A percentile compares a stretch with the other conserved stretches of the same genome.
phyloP scores from a whole-genome alignment of 345 rosid species.

The Eutrema japonicum region DNA sequence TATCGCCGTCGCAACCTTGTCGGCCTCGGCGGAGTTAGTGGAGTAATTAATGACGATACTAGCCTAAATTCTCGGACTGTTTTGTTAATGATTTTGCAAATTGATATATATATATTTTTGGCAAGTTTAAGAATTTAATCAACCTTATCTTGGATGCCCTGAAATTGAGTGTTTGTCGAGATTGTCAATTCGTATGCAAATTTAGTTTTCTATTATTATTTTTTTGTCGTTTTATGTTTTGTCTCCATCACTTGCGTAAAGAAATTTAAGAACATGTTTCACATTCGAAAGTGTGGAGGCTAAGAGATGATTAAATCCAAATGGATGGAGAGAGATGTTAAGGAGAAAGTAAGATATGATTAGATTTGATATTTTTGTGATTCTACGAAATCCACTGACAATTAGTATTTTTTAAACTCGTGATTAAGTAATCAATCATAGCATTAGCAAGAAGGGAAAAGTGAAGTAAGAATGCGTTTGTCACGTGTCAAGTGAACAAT shows the following conservation, averaged over 20 bases:
- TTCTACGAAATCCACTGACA: conserved; percentile 2
- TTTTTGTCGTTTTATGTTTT: conserved; percentile 3
- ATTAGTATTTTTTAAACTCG: not conserved
- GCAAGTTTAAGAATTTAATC: not conserved
- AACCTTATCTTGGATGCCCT: conserved; percentile 8
- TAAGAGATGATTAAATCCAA: not conserved
- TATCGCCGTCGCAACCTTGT: conserved; percentile 1
- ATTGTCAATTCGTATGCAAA: conserved; percentile 12
- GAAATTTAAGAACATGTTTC: not conserved
- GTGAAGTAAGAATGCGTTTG: conserved; percentile 11
- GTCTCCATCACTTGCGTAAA: conserved; percentile 17
- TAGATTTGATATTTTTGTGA: not conserved
- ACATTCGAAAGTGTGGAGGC: not conserved
- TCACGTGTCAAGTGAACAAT: conserved; percentile 55
- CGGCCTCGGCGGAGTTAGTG: not conserved
- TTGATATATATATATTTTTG: not conserved
- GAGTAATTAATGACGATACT: not conserved
- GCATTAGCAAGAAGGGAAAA: not conserved
- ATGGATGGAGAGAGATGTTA: conserved; percentile 11
- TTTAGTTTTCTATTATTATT: conserved; percentile 22
- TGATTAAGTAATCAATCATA: conserved; percentile 18
- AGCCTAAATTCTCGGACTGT: not conserved
- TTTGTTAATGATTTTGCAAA: not conserved
- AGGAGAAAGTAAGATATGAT: conserved; percentile 20
- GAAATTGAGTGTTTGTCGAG: conserved; percentile 10